Conservation (phyloP, 2,329 filamentous ascomycete genomes). For the Elsinoe fawcettii region DNA sequence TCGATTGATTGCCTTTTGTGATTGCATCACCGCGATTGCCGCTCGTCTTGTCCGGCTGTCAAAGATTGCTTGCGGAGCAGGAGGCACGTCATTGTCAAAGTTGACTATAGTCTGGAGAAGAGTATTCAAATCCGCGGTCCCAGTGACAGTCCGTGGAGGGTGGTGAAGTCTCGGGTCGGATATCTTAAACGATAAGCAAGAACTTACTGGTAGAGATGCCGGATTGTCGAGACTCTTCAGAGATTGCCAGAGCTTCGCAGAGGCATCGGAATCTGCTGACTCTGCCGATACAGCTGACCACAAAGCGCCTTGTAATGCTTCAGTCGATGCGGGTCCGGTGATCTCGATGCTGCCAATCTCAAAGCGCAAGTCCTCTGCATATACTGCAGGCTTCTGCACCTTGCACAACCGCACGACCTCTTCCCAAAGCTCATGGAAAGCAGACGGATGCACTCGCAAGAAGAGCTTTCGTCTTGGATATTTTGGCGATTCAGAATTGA, state of each 20-base stretch:
- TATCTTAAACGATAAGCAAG: constrained; percentile 63
- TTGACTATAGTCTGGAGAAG: constrained; percentile 54
- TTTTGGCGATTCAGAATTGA: not conserved
- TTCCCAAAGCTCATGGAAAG: constrained; percentile 62
- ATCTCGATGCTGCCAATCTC: constrained; percentile 67
- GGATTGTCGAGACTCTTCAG: constrained; percentile 58
- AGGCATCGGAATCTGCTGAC: constrained; percentile 27
- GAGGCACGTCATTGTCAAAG: constrained; percentile 52
- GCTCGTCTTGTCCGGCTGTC: constrained; percentile 57
- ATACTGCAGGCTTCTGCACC: constrained; percentile 53
- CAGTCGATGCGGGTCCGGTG: constrained; percentile 67
- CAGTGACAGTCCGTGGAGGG: constrained; percentile 53
- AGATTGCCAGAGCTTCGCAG: constrained; percentile 37
- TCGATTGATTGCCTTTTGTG: constrained; percentile 72
- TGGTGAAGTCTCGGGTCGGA: constrained; percentile 74
- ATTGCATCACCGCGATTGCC: constrained; percentile 59
- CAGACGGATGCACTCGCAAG: constrained; percentile 73
- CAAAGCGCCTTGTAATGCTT: constrained; percentile 64
- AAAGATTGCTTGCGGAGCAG: constrained; percentile 48
- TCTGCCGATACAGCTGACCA: constrained; percentile 34
- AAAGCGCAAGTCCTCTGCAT: constrained; percentile 61
- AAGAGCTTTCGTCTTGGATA: constrained; percentile 39
- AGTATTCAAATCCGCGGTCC: constrained; percentile 27
- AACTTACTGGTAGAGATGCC: constrained; percentile 59
- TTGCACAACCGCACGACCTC: constrained; percentile 52